Evolutionary conservation across 257 asterid genomes (phyloP).

Genomic region (Przewalskia tangutica): DNA sequence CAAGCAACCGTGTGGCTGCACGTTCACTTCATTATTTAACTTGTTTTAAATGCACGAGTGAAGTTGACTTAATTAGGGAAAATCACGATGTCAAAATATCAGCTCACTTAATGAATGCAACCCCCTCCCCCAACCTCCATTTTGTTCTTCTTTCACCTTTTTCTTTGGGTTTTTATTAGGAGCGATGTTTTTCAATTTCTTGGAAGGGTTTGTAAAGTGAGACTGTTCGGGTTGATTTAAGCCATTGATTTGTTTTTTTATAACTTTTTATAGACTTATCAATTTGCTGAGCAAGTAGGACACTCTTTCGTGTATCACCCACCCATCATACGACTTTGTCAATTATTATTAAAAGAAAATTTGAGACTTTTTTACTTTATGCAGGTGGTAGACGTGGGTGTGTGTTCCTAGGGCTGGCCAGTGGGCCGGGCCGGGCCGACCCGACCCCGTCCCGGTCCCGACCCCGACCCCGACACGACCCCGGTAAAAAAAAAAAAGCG

Average conservation of each 20-base stretch:
- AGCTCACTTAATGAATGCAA: background rate
- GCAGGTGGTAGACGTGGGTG: background rate
- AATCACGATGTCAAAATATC: background rate
- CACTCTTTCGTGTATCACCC: background rate
- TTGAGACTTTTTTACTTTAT: background rate
- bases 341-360: background rate
- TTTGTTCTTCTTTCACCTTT: background rate
- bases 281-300: background rate
- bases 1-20: slow-evolving; percentile 3
- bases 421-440: too few species aligned
- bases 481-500: too few species aligned
- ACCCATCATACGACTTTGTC: background rate
- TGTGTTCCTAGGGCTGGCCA: too few species aligned
- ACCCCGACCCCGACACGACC: too few species aligned
- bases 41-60: background rate
- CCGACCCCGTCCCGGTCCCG: too few species aligned
- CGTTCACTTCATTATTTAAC: background rate
- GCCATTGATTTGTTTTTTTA: background rate
- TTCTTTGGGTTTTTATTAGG: background rate
- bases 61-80: background rate
- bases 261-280: too few species aligned
- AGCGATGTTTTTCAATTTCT: background rate
- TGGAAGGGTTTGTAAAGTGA: background rate
- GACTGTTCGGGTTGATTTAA: background rate
- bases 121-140: background rate